Conservation (phyloP, 257 asterid species). For the Ilex asprella region DNA sequence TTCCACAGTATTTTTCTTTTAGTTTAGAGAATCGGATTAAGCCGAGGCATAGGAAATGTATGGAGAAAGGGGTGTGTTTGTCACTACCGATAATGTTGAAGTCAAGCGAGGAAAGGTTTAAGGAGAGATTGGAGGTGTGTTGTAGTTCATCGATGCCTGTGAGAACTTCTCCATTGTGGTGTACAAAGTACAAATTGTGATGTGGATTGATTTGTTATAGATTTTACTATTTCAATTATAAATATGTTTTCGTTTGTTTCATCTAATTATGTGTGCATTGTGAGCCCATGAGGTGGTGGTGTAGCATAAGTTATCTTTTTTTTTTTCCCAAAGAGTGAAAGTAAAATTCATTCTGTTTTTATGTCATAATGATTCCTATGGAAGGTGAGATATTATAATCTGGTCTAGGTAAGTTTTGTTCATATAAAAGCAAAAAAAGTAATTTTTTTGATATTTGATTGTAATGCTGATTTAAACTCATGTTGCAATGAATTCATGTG, state of each 20-base stretch:
- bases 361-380: too few relatives aligned
- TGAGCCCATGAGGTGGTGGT: too few relatives aligned
- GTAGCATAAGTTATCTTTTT: too few relatives aligned
- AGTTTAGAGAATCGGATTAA: constrained; percentile 86
- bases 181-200: constrained; percentile 17
- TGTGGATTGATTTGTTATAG: constrained; percentile 31
- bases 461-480: too few relatives aligned
- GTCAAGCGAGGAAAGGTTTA: constrained; percentile 39
- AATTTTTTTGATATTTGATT: too few relatives aligned
- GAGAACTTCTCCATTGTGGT: constrained; percentile 78
- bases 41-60: constrained; percentile 68
- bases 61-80: constrained; percentile 70
- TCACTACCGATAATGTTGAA: constrained; percentile 82
- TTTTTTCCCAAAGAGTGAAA: too few relatives aligned
- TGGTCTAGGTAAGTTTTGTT: too few relatives aligned
- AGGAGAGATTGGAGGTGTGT: constrained; percentile 62
- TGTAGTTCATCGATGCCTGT: constrained; percentile 69
- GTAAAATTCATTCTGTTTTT: too few relatives aligned
- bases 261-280: too few relatives aligned
- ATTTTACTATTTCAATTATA: neutral
- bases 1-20: constrained; percentile 88
- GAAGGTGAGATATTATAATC: too few relatives aligned
- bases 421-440: too few relatives aligned
- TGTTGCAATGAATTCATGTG: too few relatives aligned
- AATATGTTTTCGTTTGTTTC: constrained; percentile 15